phyloP scores from a whole-genome alignment of 805 yeast species.

The Zygosaccharomyces siamensis region DNA sequence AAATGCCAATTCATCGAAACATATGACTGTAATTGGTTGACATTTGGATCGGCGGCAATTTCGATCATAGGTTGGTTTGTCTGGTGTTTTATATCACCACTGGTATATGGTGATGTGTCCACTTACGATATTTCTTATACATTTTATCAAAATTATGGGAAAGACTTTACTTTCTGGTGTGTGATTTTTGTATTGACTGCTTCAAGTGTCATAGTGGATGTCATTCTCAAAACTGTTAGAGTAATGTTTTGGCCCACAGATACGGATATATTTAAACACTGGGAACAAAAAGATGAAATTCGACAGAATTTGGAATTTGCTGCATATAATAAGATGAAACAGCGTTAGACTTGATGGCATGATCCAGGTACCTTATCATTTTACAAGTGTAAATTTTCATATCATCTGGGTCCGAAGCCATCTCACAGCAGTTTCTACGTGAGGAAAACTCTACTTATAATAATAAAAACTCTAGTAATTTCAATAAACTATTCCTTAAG shows the following conservation, averaged over 20 bases:
- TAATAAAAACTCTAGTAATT: neutral
- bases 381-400: constrained; percentile 22
- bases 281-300: constrained; percentile 66
- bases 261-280: constrained; percentile 69
- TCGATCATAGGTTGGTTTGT: constrained; percentile 81
- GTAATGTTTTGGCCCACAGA: constrained; percentile 61
- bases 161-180: constrained; percentile 85
- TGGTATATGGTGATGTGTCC: constrained; percentile 51
- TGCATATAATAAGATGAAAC: constrained; percentile 67
- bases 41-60: constrained; percentile 57
- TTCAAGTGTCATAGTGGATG: constrained; percentile 63
- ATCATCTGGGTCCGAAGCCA: constrained; percentile 8
- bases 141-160: constrained; percentile 66
- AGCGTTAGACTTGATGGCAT: constrained; percentile 68
- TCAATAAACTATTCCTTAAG: neutral
- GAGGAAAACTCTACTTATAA: neutral
- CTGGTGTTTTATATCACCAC: constrained; percentile 78
- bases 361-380: constrained; percentile 39
- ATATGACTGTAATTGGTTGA: constrained; percentile 65
- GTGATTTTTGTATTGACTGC: constrained; percentile 51
- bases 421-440: constrained; percentile 2
- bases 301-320: constrained; percentile 66
- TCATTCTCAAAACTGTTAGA: constrained; percentile 54
- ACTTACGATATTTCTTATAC: constrained; percentile 69
- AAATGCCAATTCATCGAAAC: constrained; percentile 81